Evolutionary conservation across 805 yeast genomes (phyloP).

Genomic region (Candida gorgasii): DNA sequence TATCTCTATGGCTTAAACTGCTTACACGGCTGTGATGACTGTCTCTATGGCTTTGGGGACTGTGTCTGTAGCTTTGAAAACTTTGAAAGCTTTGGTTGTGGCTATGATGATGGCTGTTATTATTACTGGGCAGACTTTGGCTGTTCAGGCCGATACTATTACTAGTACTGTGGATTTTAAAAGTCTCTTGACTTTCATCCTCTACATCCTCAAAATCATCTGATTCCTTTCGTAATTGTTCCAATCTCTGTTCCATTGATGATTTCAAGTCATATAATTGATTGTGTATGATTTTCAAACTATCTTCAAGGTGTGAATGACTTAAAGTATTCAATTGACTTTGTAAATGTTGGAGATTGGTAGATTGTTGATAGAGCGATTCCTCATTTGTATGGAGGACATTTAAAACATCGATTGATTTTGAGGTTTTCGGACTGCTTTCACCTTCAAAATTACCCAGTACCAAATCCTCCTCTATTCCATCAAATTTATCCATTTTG

Average conservation of each 20-base stretch:
- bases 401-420: background rate
- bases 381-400: background rate
- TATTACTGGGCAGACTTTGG: background rate
- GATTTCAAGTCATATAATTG: background rate
- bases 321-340: background rate
- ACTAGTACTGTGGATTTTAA: background rate
- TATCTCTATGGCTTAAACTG: too few species aligned
- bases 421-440: constrained; percentile 1
- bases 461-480: background rate
- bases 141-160: background rate
- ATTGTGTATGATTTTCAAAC: background rate
- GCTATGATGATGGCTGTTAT: background rate
- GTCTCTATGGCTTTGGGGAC: too few species aligned
- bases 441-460: background rate
- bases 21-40: too few species aligned
- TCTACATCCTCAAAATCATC: constrained; percentile 1
- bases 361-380: background rate
- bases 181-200: background rate
- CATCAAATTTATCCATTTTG: background rate
- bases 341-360: background rate
- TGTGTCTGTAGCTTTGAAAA: too few species aligned
- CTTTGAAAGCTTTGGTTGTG: background rate
- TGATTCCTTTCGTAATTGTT: background rate
- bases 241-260: background rate
- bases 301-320: background rate